phyloP scores from a whole-genome alignment of 2,329 filamentous ascomycete genomes.

The Colletotrichum sp. region DNA sequence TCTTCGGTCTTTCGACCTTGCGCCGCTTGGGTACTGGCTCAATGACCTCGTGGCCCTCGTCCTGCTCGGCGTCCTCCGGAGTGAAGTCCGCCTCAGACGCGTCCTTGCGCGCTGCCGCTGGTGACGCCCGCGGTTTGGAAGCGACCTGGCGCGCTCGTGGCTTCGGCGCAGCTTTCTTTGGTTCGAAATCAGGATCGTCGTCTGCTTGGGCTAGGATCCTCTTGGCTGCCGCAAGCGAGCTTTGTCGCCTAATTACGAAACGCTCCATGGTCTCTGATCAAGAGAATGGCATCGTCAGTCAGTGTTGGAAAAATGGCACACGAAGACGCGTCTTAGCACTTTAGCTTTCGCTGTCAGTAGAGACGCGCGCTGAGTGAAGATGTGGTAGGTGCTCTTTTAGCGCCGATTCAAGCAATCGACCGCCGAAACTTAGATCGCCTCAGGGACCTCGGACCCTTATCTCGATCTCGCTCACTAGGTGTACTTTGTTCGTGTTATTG shows the following conservation, averaged over 20 bases:
- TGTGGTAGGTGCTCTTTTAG: neutral
- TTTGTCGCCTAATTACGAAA: constrained; percentile 2
- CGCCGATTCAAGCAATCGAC: neutral
- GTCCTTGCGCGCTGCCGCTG: constrained; percentile 5
- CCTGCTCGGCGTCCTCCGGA: neutral
- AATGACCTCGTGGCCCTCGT: neutral
- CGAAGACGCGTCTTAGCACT: neutral
- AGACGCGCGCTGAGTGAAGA: neutral
- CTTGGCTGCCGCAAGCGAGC: constrained; percentile 18
- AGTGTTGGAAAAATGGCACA: neutral
- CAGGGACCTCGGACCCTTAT: neutral
- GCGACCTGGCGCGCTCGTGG: neutral
- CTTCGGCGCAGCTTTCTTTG: neutral
- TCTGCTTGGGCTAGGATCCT: constrained; percentile 10
- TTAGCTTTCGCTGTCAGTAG: neutral
- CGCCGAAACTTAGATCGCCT: constrained; percentile 1
- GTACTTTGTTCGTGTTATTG: neutral
- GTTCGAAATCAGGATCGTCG: constrained; percentile 3
- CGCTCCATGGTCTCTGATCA: constrained; percentile 1
- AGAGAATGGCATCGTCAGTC: neutral
- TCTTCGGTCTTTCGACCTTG: neutral
- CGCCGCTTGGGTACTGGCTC: constrained; percentile 12
- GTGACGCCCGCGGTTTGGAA: neutral
- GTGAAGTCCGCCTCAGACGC: constrained; percentile 14
- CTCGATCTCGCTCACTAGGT: neutral